Base-by-base conservation (phyloP, 2,329 filamentous ascomycete species). In the Aspergillus carbonarius region DNA sequence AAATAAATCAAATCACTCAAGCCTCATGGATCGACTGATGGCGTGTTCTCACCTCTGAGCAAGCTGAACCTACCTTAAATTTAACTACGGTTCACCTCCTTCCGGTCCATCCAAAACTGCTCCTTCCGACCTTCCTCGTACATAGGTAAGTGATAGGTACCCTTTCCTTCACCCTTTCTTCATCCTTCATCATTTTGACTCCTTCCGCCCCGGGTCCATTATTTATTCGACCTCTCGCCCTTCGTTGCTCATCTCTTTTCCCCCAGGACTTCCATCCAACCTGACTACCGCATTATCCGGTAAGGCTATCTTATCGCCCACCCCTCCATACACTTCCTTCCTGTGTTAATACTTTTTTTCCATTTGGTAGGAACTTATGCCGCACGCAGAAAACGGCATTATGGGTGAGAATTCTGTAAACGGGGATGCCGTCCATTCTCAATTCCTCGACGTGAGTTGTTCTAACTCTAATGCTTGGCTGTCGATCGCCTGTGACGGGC, bases 371-470 rank as follows among this genome's bases (percentile, higher is more conserved):
- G 32, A 42, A 60, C 64, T 60, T 51, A 82, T 82, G 79, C 80
- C 80, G 68, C 81, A 82, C 79, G 76, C 79, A 63, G 74, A 78
- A 61, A 72, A 74, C 54, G 73, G 74, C 61, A 74, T 66, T 57
- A 82, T 82, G 79, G 74, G 74, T 60, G 74, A 80, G 67, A 74
- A 76, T 52, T 68, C 76, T 58, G 76, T 81, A 68, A 84, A 84
- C 72, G 80, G 81, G 70, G 78, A 80, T 62, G 75, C 76, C 72
- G 66, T 75, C 61, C 69, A 80, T 68, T 79, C 81, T 68, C 74
- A 82, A 61, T 82, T 82, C 66, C 54, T 78, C 40, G 66, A 73
- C 7, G 75, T 77, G 68, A 60, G 72, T 63, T 65, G 54, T 72
- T 59, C 40, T 34, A n/a, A 42, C 18, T 17, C 9, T 32, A 9